Conservation (phyloP, 2,329 filamentous ascomycete genomes). For the Calonectria hawksworthii region DNA sequence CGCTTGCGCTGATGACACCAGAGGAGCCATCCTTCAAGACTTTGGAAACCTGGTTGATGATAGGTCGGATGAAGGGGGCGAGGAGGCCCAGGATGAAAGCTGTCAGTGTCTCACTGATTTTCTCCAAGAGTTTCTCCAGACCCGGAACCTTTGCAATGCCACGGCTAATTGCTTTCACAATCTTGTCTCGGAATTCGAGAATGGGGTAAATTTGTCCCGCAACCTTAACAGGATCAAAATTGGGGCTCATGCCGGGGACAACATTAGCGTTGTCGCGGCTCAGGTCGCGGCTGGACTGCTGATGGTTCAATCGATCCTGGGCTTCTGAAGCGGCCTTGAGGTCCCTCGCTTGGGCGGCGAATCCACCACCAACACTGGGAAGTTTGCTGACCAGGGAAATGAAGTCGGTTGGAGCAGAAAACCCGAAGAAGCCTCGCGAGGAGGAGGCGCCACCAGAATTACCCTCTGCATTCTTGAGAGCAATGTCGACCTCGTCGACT, state of each 20-base stretch:
- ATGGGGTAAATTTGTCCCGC: slow-evolving; percentile 93
- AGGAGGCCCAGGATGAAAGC: slow-evolving; percentile 92
- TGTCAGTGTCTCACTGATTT: slow-evolving; percentile 92
- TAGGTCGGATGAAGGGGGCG: slow-evolving; percentile 90
- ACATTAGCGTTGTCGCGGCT: slow-evolving; percentile 65
- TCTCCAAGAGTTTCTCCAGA: slow-evolving; percentile 89
- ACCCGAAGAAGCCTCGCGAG: slow-evolving; percentile 58
- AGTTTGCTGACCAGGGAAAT: slow-evolving; percentile 82
- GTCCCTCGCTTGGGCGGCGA: slow-evolving; percentile 75
- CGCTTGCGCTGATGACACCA: slow-evolving; percentile 75
- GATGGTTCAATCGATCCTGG: slow-evolving; percentile 72
- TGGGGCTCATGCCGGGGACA: slow-evolving; percentile 80
- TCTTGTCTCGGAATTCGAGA: slow-evolving; percentile 91
- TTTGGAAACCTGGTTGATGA: slow-evolving; percentile 89
- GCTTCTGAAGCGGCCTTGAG: slow-evolving; percentile 73
- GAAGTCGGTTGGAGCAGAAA: slow-evolving; percentile 67
- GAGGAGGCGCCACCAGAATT: slow-evolving; percentile 54
- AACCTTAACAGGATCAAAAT: slow-evolving; percentile 84
- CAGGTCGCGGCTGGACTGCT: slow-evolving; percentile 51
- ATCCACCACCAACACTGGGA: slow-evolving; percentile 76
- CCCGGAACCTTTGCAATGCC: slow-evolving; percentile 94
- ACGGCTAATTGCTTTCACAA: slow-evolving; percentile 87
- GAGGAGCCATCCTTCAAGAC: slow-evolving; percentile 89
- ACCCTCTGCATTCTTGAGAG: slow-evolving; percentile 77
- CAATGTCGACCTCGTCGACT: slow-evolving; percentile 83